Evolutionary conservation across 768 basidiomycete species (phyloP).

Genomic region (Boletus bicolor): DNA sequence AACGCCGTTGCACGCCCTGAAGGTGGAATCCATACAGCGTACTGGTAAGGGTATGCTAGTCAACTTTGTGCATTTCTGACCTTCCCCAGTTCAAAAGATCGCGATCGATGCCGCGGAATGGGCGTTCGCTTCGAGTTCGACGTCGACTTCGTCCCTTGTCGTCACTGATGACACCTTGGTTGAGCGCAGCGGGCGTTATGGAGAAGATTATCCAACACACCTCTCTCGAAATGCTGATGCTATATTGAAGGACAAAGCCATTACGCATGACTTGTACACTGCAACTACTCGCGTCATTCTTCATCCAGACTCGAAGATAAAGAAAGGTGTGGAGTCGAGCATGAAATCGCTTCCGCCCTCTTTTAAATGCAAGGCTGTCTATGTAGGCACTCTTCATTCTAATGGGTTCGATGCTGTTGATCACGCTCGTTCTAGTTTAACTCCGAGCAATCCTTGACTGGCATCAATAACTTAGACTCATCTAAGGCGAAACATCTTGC

Average conservation of each 20-base stretch:
- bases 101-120: slow-evolving; percentile 3
- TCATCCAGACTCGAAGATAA: slow-evolving; percentile 2
- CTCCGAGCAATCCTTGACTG: slow-evolving; percentile 2
- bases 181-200: not conserved
- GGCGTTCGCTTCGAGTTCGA: no score
- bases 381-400: not conserved
- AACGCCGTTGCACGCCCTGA: not conserved
- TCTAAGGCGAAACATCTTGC: not conserved
- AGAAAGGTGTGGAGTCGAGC: slow-evolving; percentile 2
- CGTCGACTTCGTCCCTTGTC: not conserved
- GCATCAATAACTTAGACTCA: not conserved
- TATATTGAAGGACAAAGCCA: not conserved
- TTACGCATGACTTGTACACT: slow-evolving; percentile 14
- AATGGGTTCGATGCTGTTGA: not conserved
- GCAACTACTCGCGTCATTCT: slow-evolving; percentile 2
- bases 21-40: slow-evolving; percentile 6
- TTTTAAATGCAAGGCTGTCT: slow-evolving; percentile 9
- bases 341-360: slow-evolving; percentile 9
- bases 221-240: not conserved
- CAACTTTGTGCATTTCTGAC: not conserved
- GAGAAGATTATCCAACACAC: not conserved
- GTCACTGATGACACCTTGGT: not conserved
- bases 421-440: slow-evolving; percentile 5
- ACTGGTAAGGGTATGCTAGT: not conserved
- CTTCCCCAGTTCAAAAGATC: slow-evolving; percentile 6